Evolutionary conservation across 331 rosid species (phyloP).

Genomic region (Cydonia oblonga): DNA sequence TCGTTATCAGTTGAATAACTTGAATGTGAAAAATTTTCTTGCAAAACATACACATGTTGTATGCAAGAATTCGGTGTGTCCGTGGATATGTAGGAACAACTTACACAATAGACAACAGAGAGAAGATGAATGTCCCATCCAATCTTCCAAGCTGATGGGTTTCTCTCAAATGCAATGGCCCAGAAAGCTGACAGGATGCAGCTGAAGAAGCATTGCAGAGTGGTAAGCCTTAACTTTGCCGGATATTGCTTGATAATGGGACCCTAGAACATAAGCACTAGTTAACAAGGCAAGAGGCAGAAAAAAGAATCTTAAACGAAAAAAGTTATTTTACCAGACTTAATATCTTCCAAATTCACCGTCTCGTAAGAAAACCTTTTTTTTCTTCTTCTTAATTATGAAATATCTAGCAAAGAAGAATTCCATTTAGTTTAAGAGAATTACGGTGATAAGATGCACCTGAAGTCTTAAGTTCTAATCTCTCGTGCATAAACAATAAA

Average conservation of each 20-base stretch:
- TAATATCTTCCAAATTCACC: not conserved
- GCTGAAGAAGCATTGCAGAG: slow-evolving; percentile 66
- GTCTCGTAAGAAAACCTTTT: not conserved
- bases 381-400: not conserved
- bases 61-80: not conserved
- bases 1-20: not conserved
- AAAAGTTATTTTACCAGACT: too few relatives aligned
- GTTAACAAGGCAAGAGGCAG: not conserved
- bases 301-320: too few relatives aligned
- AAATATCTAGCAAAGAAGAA: not conserved
- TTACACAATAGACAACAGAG: slow-evolving; percentile 81
- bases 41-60: too few relatives aligned
- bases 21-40: too few relatives aligned
- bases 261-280: slow-evolving; percentile 29
- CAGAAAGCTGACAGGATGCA: slow-evolving; percentile 47
- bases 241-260: slow-evolving; percentile 57
- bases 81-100: not conserved
- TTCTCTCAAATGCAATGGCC: slow-evolving; percentile 54
- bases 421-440: not conserved
- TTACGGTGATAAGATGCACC: not conserved
- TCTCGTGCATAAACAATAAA: not conserved
- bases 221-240: slow-evolving; percentile 67
- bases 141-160: slow-evolving; percentile 74
- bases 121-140: slow-evolving; percentile 85
- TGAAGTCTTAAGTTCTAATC: not conserved